A percentile compares a stretch with the other conserved stretches of the same genome.
These are phyloP conservation scores for Funneliformis caledonium DNA, from an alignment of 371 early-diverging fungal species.

Conservation along the genomic window DNA sequence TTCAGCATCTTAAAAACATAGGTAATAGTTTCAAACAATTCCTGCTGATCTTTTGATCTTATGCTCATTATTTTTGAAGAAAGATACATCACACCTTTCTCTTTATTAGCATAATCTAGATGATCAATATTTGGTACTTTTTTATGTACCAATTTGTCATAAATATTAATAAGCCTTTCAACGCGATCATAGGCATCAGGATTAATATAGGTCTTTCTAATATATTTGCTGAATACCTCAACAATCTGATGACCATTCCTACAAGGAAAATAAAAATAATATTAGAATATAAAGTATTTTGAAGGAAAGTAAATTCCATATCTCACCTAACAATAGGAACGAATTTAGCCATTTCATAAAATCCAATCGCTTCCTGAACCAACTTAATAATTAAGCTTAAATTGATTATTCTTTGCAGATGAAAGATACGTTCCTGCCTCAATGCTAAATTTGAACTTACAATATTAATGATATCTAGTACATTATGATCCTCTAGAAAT, in stretches of 20 bases:
- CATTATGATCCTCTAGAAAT: background rate
- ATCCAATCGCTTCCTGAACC: background rate
- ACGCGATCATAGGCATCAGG: background rate
- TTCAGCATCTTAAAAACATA: background rate
- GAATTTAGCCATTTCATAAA: background rate
- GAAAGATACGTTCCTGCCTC: background rate
- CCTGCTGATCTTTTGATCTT: background rate
- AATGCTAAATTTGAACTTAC: background rate
- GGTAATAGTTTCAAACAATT: background rate
- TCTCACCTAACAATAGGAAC: background rate
- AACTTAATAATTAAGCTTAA: background rate
- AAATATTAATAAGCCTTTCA: background rate
- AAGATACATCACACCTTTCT: background rate
- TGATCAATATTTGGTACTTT: background rate
- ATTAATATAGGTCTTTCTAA: constrained; percentile 1
- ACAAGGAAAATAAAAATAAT: background rate
- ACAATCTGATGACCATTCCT: background rate
- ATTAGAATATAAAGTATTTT: background rate
- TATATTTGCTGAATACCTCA: background rate
- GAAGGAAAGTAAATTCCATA: background rate
- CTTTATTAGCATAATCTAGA: background rate
- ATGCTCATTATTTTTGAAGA: background rate
- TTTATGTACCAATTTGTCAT: background rate
- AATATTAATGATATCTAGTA: background rate
- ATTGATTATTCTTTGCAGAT: background rate